These are phyloP conservation scores for Chloris gayana DNA, from an alignment of 176 grass and related monocot genomes.

Conservation along the genomic window DNA sequence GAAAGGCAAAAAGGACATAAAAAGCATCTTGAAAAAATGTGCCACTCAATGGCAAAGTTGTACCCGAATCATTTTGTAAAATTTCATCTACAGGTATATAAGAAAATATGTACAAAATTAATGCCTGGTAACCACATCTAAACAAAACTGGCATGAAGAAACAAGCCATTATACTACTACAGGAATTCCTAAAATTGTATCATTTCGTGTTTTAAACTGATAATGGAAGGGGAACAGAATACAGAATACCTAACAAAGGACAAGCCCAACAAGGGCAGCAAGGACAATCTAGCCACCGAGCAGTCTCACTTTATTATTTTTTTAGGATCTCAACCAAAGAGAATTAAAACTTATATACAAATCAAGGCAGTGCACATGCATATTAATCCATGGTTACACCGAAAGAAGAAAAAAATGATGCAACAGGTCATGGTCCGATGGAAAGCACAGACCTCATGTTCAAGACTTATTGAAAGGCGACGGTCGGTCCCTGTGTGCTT, in stretches of 20 bases:
- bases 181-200: neutral
- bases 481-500: conserved; percentile 84
- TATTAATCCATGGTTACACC: neutral
- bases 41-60: neutral
- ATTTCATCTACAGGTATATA: neutral
- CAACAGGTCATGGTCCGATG: neutral
- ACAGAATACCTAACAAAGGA: neutral
- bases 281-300: no score
- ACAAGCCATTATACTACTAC: neutral
- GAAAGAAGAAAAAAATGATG: neutral
- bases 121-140: neutral
- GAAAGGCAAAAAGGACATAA: neutral
- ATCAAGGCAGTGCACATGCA: neutral
- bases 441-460: conserved; percentile 62
- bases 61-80: neutral
- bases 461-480: conserved; percentile 90
- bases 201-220: neutral
- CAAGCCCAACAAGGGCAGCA: neutral
- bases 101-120: conserved; percentile 10
- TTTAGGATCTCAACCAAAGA: neutral
- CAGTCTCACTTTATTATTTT: no score
- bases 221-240: no score
- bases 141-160: neutral
- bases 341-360: conserved; percentile 16
- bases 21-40: neutral